phyloP scores from a whole-genome alignment of 495 filamentous ascomycete genomes.

The Penicillium crystallinum region DNA sequence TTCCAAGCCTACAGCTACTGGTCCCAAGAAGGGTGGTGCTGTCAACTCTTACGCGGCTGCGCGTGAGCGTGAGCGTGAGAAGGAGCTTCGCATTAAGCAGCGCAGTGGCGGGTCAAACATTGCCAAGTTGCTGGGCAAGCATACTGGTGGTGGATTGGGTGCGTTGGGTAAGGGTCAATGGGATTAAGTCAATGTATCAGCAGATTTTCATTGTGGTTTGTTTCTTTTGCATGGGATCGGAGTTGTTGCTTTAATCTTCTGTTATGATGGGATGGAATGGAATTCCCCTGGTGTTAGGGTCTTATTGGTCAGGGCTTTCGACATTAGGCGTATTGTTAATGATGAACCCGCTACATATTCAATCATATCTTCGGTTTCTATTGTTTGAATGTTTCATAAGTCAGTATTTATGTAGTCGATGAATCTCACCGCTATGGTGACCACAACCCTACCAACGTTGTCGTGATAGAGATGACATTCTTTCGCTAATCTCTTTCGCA shows the following conservation, averaged over 20 bases:
- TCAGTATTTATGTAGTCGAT: too few species aligned
- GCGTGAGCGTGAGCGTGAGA: slow-evolving; percentile 64
- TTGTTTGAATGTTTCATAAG: too few species aligned
- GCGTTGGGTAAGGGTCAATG: slow-evolving; percentile 33
- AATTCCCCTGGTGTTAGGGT: too few species aligned
- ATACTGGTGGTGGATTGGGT: slow-evolving; percentile 30
- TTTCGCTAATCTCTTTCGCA: too few species aligned
- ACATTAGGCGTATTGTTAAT: not conserved
- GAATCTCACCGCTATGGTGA: too few species aligned
- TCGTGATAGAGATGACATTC: too few species aligned
- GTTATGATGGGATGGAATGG: too few species aligned
- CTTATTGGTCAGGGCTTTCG: not conserved
- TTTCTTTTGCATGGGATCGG: not conserved
- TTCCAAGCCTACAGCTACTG: slow-evolving; percentile 40
- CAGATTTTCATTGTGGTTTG: not conserved
- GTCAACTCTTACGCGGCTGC: slow-evolving; percentile 81
- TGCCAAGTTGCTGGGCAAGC: slow-evolving; percentile 34
- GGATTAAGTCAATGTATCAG: slow-evolving; percentile 22
- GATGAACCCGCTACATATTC: not conserved
- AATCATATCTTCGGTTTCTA: not conserved
- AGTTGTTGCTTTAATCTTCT: not conserved
- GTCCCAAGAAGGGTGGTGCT: slow-evolving; percentile 63
- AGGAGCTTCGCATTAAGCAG: slow-evolving; percentile 45
- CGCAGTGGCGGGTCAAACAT: slow-evolving; percentile 36
- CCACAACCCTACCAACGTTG: too few species aligned